phyloP scores from a whole-genome alignment of 352 stramenopile species.

The Globisporangium nunn region DNA sequence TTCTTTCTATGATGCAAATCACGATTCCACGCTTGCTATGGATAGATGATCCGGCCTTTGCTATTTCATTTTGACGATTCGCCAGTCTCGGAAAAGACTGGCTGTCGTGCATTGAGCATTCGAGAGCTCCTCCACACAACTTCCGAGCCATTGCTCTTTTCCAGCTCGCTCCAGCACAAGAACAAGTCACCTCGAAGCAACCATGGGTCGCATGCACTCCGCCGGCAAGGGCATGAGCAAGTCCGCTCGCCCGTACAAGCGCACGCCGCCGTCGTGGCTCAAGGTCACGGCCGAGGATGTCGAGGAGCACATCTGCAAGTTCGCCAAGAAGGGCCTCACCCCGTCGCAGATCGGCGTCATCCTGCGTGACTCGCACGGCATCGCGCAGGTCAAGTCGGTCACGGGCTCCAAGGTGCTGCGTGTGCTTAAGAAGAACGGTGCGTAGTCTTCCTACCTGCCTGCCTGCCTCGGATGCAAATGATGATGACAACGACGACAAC shows the following conservation, averaged over 20 bases:
- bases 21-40: background rate
- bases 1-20: background rate
- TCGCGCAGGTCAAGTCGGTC: slow-evolving; percentile 98
- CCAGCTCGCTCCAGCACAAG: slow-evolving; percentile 38
- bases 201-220: slow-evolving; percentile 99
- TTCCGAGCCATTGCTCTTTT: slow-evolving; percentile 46
- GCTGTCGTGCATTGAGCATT: background rate
- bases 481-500: no score
- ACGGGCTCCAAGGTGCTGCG: slow-evolving; percentile 99
- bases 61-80: background rate
- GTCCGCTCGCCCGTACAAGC: slow-evolving; percentile 98
- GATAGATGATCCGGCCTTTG: background rate
- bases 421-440: slow-evolving; percentile 99
- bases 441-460: slow-evolving; percentile 9
- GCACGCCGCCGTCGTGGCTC: slow-evolving; percentile 97
- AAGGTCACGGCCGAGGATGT: slow-evolving; percentile 96
- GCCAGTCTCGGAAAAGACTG: background rate
- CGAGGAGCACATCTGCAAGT: slow-evolving; percentile 99
- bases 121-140: background rate
- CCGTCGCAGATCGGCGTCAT: slow-evolving; percentile 99
- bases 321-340: slow-evolving; percentile 98
- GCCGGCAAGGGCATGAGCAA: slow-evolving; percentile 99
- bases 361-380: slow-evolving; percentile 98
- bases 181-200: slow-evolving; percentile 24
- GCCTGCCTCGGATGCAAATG: background rate